Conservation (phyloP, 1,284 basidiomycete genomes). For the Sanghuangporus weigelae region DNA sequence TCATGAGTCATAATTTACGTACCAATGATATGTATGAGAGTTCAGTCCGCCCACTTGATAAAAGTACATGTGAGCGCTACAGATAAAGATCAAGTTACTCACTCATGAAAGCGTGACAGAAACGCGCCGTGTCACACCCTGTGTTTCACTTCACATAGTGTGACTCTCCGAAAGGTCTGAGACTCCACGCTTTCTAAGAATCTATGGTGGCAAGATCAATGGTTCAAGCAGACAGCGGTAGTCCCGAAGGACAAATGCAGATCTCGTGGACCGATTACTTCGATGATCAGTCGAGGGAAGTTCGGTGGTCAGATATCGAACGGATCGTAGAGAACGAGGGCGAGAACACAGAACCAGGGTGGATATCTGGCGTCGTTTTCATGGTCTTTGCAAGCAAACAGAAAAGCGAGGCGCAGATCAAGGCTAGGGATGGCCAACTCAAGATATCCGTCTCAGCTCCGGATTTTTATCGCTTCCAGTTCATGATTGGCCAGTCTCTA, state of each 20-base stretch:
- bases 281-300: slow-evolving; percentile 5
- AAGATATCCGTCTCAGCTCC: slow-evolving; percentile 4
- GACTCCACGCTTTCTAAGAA: not conserved
- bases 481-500: not conserved
- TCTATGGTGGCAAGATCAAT: not conserved
- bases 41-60: slow-evolving; percentile 31
- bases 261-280: not conserved
- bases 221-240: not conserved
- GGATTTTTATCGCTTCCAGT: not conserved
- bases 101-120: not conserved
- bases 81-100: not conserved
- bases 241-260: not conserved
- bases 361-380: slow-evolving; percentile 7
- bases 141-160: not conserved
- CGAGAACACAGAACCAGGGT: not conserved
- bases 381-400: not conserved
- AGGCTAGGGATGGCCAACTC: not conserved
- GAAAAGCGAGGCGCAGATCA: not conserved
- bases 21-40: slow-evolving; percentile 24
- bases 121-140: not conserved
- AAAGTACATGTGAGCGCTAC: slow-evolving; percentile 18
- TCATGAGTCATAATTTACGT: not conserved
- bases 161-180: not conserved
- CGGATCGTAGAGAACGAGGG: not conserved
- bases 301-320: slow-evolving; percentile 14